Evolutionary conservation across 805 yeast species (phyloP), one percentile per base, ranked within the genome.

Genomic region (Torulaspora indica): DNA sequence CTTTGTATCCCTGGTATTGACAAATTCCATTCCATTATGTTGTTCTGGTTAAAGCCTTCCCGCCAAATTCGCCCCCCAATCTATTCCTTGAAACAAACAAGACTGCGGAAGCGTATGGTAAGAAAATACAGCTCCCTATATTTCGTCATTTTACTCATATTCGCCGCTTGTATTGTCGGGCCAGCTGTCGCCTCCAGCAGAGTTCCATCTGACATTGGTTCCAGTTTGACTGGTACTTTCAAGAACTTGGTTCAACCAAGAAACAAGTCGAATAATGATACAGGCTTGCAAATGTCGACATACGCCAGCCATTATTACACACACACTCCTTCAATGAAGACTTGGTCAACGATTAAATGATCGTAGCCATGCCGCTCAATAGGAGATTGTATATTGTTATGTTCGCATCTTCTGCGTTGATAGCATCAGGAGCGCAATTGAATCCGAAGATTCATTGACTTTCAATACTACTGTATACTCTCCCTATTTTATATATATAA

Each of bases 41-140:
- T 93, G 70, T 93, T 93, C 83, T 93, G 99, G 99, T 83, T 95
- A 72, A 86, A 88, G 67, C 98, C 98, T 46, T 76, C 93, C 51
- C 83, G 95, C 72, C 95, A 89, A 73, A 90, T 93, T 63, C 51
- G 51, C 71, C 97, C 97, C 50, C 98, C 98, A 60, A 89, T 93
- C 66, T 90, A 88, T 73, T 88, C 98, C 14, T 75, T 91, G 72
- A 93, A 93, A 73, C 98, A 93, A 74, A 91, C 95, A 46, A 83
- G 87, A 72, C 81, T 90, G 69, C 85, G 98, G 70, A 88, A 85
- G 84, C 83, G 98, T 74, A 91, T 93, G 95, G 95, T 93, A 29
- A 82, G 85, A 70, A 89, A 88, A 71, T 93, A 93, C 75, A 81
- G 95, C 51, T 69, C 85, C 8, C 73, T 95, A 65, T 93, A 82